Evolutionary conservation across 2,329 filamentous ascomycete genomes (phyloP), one percentile per base, ranked within the genome.

Genomic region (Aspergillus sp.): DNA sequence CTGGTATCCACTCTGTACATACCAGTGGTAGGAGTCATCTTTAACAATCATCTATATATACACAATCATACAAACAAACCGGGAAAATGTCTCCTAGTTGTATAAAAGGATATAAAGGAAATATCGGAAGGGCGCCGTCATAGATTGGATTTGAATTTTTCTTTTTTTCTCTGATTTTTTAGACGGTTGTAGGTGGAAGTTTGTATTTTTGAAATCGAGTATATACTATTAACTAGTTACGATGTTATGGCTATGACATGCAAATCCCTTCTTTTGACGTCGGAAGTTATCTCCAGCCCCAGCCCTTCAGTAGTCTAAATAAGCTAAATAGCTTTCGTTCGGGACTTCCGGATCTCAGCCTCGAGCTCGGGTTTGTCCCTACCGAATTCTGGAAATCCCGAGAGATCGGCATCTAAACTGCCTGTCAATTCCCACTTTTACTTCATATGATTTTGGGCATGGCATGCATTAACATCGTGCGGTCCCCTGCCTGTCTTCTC

Each of bases 21-120:
- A 51, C 45, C 42, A 48, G 51, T 22, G 42, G n/a, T 48, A 48
- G 51, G 20, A 38, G 13, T 15, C 51, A 53, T 53, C 42, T 22
- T 53, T 53, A 53, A 12, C 22, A 20, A 44, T 38, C 42, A 53
- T 53, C 51, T 48, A 53, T 53, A 53, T 41, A 53, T 20, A 53
- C 34, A 43, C 44, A 38, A 55, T 41, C 17, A 30, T 47, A 45
- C 30, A 43, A 17, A 24, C 32, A 43, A 20, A 41, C 24, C 22
- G 43, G 39, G n/a, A 18, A 8, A 13, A 15, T 11, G 5, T 18
- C 22, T 15, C 11, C 20, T 36, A 48, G 5, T 24, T 41, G 36
- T 39, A 49, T 7, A 38, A 49, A 36, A n/a, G 5, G 34, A n/a
- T 15, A 13, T 38, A 49, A 36, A 36, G 12, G 34, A n/a, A 36